Conservation (phyloP, 345 rosid species). For the Eucalyptus decipiens region DNA sequence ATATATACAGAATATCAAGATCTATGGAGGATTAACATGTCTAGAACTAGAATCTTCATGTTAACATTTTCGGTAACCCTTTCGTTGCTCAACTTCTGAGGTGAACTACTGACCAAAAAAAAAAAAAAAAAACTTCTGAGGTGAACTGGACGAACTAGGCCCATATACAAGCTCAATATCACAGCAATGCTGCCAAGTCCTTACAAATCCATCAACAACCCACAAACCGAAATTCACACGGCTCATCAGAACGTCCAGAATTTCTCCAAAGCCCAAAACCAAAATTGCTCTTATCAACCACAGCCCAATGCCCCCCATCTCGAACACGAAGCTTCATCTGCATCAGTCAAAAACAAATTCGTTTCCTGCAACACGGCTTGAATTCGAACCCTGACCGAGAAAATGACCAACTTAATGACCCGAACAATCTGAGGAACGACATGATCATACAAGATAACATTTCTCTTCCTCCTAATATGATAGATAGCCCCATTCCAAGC, state of each 20-base stretch:
- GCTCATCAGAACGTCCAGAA: too few species aligned
- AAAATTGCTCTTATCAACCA: accelerated
- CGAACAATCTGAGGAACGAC: neutral
- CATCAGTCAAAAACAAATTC: neutral
- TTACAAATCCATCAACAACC: too few species aligned
- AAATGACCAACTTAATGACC: neutral
- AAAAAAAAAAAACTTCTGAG: too few species aligned
- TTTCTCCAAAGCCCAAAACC: neutral
- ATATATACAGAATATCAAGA: neutral
- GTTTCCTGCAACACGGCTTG: neutral
- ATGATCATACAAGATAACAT: accelerated
- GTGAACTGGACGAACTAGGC: neutral
- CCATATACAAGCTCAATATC: too few species aligned
- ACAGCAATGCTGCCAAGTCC: too few species aligned
- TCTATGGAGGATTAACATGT: neutral
- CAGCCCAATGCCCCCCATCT: neutral
- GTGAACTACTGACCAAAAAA: too few species aligned
- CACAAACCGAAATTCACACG: too few species aligned
- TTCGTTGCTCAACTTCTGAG: neutral
- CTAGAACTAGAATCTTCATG: neutral
- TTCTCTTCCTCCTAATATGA: neutral
- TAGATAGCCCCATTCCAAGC: too few species aligned
- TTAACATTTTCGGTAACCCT: neutral
- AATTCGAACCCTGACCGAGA: neutral
- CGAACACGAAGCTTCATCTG: neutral